Base-by-base conservation (phyloP, 1,284 basidiomycete species). In the Dichomitus squalens region DNA sequence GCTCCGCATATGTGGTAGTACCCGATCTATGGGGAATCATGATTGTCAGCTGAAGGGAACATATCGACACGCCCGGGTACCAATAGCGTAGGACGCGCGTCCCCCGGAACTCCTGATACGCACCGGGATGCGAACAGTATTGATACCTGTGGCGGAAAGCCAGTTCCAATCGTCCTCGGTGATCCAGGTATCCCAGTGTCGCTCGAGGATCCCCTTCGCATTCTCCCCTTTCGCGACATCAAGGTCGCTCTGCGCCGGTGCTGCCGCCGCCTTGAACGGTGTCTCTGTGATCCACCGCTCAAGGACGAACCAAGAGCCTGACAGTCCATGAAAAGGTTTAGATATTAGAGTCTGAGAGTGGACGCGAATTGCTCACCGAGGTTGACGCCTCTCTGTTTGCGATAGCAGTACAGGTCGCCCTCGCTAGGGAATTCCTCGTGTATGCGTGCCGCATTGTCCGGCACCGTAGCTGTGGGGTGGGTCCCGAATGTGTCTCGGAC, bases 121-220 rank as follows among this genome's bases (percentile, higher is more conserved):
- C 65, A 95, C 89, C 21, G 93, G 93, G 55, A 96, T 83, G 57
- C 93, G 79, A 62, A 95, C 92, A 35, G 89, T 83, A 66, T 95
- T 96, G 69, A 95, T 82, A 0, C 93, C 93, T 53, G 78, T 78
- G n/a, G 82, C 74, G 1, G 79, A 77, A 55, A 95, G 81, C 90
- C 90, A 95, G 40, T 76, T 70, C 81, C 87, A 93, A 69, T 94
- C 92, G 0, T 73, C 73, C 27, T 86, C 82, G 1, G 75, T 80
- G 39, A 94, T 83, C 88, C 90, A 93, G 1, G 75, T 82, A 70
- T 92, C 89, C 92, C 92, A 95, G 72, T 95, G 93, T 7, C 75
- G 70, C 68, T 95, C 89, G 29, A 96, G 75, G 5, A 84, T 78
- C 55, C 77, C 70, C 68, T 83, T 84, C 1, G 88, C 88, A 43